phyloP scores from a whole-genome alignment of 345 rosid species.

The Salix udensis region DNA sequence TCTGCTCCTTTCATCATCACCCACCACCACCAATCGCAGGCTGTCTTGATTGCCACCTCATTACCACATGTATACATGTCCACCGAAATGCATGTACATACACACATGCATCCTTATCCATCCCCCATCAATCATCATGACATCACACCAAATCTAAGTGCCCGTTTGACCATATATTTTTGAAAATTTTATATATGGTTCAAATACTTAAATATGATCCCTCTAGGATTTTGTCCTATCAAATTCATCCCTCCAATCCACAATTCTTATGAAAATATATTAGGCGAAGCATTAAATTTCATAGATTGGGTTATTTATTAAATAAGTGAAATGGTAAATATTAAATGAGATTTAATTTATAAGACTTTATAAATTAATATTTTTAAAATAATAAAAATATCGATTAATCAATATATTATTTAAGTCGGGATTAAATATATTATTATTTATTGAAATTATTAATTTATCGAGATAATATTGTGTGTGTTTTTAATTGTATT shows the following conservation, averaged over 20 bases:
- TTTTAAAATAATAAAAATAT: no score
- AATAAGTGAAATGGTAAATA: no score
- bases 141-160: background rate
- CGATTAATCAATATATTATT: no score
- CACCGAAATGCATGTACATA: background rate
- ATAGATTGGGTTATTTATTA: no score
- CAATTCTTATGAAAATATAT: background rate
- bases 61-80: background rate
- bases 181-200: background rate
- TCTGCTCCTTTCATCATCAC: constrained; percentile 14
- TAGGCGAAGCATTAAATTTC: no score
- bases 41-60: constrained; percentile 13
- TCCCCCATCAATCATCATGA: background rate
- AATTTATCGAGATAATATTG: no score
- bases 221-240: background rate
- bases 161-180: background rate
- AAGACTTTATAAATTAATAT: no score
- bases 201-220: background rate
- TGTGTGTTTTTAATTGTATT: background rate
- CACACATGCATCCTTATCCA: no score
- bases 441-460: no score
- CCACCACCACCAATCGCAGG: constrained; percentile 12
- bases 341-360: background rate
- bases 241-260: background rate
- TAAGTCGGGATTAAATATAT: no score